Percentiles rank a stretch among this genome's conserved stretches.
Conservation (phyloP, 805 yeast species). For the Candida pini region DNA sequence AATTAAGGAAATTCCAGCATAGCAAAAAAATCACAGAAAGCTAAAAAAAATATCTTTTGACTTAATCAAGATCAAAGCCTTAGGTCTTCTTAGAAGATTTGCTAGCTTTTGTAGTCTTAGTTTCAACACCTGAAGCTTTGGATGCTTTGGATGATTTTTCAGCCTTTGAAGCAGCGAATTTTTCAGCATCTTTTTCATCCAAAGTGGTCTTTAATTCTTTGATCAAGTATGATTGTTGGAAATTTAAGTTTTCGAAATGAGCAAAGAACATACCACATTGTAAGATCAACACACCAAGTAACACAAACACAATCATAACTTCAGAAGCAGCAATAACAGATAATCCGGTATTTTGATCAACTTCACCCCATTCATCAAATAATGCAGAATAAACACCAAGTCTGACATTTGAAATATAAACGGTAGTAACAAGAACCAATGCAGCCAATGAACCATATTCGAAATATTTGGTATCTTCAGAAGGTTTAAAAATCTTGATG, state of each 20-base stretch:
- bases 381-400: slow-evolving; percentile 69
- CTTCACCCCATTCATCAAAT: slow-evolving; percentile 89
- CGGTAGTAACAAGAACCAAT: slow-evolving; percentile 63
- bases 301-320: slow-evolving; percentile 62
- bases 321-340: slow-evolving; percentile 90
- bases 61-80: too few species aligned
- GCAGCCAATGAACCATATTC: slow-evolving; percentile 85
- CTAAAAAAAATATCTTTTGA: too few species aligned
- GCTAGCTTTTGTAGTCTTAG: slow-evolving; percentile 12
- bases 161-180: slow-evolving; percentile 3
- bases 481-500: slow-evolving; percentile 81
- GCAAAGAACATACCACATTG: slow-evolving; percentile 92
- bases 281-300: slow-evolving; percentile 74
- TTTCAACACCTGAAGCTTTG: slow-evolving; percentile 15
- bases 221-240: slow-evolving; percentile 21
- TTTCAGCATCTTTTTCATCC: slow-evolving; percentile 5
- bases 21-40: too few species aligned
- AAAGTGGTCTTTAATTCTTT: slow-evolving; percentile 21
- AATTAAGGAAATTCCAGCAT: too few species aligned
- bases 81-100: too few species aligned
- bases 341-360: slow-evolving; percentile 76
- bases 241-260: slow-evolving; percentile 22
- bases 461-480: slow-evolving; percentile 75
- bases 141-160: slow-evolving; percentile 5
- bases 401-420: slow-evolving; percentile 81